Evolutionary conservation across 1,139 yeast genomes (phyloP).

Genomic region (Saccharomyces hybrid): DNA sequence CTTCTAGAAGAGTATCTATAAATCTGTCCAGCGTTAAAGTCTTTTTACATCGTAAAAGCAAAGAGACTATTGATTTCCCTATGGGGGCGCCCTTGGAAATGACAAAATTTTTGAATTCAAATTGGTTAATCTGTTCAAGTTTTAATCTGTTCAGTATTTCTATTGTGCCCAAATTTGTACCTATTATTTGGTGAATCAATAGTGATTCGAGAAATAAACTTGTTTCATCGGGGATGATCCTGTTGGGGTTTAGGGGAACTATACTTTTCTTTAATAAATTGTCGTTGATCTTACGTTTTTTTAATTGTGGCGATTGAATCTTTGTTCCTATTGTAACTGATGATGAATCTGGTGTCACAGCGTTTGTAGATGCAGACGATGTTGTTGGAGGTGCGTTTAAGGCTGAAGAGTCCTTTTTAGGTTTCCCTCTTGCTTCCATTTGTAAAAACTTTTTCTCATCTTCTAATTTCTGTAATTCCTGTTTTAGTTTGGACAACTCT

Average conservation of each 20-base stretch:
- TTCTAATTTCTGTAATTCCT: constrained; percentile 47
- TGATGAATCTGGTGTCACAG: background rate
- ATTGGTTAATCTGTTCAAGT: constrained; percentile 33
- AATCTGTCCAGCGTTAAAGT: constrained; percentile 20
- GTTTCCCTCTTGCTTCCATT: constrained; percentile 34
- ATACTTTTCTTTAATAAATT: constrained; percentile 19
- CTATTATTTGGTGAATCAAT: constrained; percentile 39
- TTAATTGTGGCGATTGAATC: constrained; percentile 7
- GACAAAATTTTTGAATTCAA: constrained; percentile 31
- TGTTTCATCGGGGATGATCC: constrained; percentile 33
- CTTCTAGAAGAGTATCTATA: constrained; percentile 34
- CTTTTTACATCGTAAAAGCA: constrained; percentile 17
- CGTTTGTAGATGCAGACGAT: constrained; percentile 2
- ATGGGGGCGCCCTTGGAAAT: constrained; percentile 30
- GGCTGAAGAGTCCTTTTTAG: constrained; percentile 10
- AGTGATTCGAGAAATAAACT: constrained; percentile 36
- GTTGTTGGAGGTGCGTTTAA: constrained; percentile 8
- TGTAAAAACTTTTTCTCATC: constrained; percentile 64
- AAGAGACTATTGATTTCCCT: constrained; percentile 20
- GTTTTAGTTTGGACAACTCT: constrained; percentile 41
- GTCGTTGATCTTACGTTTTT: constrained; percentile 21
- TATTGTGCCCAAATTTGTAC: constrained; percentile 43
- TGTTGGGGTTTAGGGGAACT: constrained; percentile 16
- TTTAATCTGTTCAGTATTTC: constrained; percentile 44
- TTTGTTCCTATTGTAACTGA: background rate